phyloP scores from a whole-genome alignment of 2,329 filamentous ascomycete species.

The Arachnomyces sp. region DNA sequence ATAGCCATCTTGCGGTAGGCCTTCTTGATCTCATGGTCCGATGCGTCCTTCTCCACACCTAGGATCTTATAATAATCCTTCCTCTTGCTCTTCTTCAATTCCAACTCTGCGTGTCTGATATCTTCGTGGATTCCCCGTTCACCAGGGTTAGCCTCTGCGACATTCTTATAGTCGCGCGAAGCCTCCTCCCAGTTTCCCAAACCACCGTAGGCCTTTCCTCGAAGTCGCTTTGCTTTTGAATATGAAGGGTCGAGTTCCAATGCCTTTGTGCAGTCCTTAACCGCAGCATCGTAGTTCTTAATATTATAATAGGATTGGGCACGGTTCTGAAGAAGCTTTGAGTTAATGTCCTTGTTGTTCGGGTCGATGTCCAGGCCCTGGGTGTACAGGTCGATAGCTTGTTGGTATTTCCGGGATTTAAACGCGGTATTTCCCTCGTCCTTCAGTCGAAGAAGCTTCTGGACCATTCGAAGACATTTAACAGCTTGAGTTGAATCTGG shows the following conservation, averaged over 20 bases:
- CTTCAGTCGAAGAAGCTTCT: conserved; percentile 88
- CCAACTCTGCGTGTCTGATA: conserved; percentile 79
- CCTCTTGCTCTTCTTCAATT: conserved; percentile 92
- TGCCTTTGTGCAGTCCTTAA: conserved; percentile 78
- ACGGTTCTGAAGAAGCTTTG: conserved; percentile 89
- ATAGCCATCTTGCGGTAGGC: conserved; percentile 94
- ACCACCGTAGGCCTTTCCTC: conserved; percentile 79
- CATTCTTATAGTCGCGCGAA: conserved; percentile 76
- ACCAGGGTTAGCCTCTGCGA: conserved; percentile 72
- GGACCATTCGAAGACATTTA: conserved; percentile 79
- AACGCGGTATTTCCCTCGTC: conserved; percentile 86
- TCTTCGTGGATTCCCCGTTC: conserved; percentile 77
- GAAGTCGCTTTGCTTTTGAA: conserved; percentile 84
- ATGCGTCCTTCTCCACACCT: conserved; percentile 74
- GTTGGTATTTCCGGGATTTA: conserved; percentile 71
- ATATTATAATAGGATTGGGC: conserved; percentile 72
- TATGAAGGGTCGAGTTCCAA: conserved; percentile 76
- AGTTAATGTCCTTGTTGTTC: conserved; percentile 81
- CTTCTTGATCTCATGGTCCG: conserved; percentile 83
- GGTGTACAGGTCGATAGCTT: conserved; percentile 77
- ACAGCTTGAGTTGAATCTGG: conserved; percentile 85
- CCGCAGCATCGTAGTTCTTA: conserved; percentile 73
- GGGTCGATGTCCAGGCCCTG: conserved; percentile 79
- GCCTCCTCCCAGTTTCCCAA: conserved; percentile 89
- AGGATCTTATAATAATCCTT: conserved; percentile 99